Evolutionary conservation across 2,329 filamentous ascomycete genomes (phyloP), one percentile per base, ranked within the genome.

Genomic region (Fusarium buharicum): DNA sequence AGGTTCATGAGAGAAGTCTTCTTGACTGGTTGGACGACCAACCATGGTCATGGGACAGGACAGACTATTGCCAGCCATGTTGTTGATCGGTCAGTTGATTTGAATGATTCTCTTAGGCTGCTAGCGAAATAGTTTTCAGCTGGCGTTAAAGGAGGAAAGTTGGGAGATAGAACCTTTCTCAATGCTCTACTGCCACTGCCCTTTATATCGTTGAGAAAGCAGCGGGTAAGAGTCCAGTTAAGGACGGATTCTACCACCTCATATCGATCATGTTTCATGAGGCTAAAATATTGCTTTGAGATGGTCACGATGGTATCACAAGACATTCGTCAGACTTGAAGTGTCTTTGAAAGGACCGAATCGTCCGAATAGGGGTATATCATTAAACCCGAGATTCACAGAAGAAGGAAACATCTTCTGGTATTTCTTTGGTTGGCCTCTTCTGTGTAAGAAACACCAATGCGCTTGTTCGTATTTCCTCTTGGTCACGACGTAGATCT

Each of bases 1-100:
- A 22, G 50, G 24, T 28, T 70, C 67, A 17, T 59, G 17, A 2
- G 48, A 55, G 27, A 54, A 56, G 10, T 54, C 45, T 14, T 66
- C 62, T 20, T 40, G 41, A 13, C 12, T n/a, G 2, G 33, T 38
- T 10, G 38, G 36, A 16, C 43, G 28, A 16, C 51, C 61, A 14
- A 51, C 34, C 1, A 22, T 44, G 5, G 61, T 50, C 16, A 17
- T 22, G 3, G 24, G 6, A n/a, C 50, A 52, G 17, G 46, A 30
- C 10, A 34, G 34, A 33, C 34, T 38, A 4, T 30, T 9, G 10
- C 17, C 40, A 6, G 38, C 18, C 44, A 64, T 64, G 8, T 22
- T 48, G 31, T 10, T 20, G 14, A 20, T 13, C 14, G 6, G 11
- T 20, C 22, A 13, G 18, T 17, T 33, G n/a, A 30, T 4, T 10